Conservation (phyloP, 2,329 filamentous ascomycete genomes). For the Stemphylium beticola region DNA sequence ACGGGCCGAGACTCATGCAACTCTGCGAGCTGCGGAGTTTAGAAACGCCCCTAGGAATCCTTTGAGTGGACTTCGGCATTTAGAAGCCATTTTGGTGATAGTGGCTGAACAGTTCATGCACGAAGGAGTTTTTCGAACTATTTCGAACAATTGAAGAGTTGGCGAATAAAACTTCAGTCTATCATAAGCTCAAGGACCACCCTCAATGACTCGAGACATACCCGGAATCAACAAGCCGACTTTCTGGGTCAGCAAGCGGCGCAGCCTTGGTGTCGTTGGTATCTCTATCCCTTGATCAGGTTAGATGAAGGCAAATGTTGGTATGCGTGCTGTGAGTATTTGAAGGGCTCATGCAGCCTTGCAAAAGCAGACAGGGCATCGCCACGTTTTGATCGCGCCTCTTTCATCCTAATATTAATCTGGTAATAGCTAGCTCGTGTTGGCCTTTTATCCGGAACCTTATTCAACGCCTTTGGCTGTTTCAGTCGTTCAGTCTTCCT, state of each 20-base stretch:
- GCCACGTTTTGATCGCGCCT: constrained; percentile 11
- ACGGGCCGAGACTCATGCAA: constrained; percentile 16
- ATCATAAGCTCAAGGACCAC: constrained; percentile 2
- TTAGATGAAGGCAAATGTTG: constrained; percentile 9
- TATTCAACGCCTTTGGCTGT: constrained; percentile 10
- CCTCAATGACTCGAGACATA: constrained; percentile 17
- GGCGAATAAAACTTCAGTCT: constrained; percentile 8
- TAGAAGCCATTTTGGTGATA: constrained; percentile 12
- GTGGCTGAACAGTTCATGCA: constrained; percentile 3
- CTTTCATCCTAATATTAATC: constrained; percentile 16
- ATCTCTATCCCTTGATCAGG: background rate
- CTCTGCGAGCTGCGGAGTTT: constrained; percentile 12
- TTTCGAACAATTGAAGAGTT: constrained; percentile 9
- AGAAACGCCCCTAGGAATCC: constrained; percentile 4
- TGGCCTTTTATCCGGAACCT: constrained; percentile 12
- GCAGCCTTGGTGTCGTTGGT: constrained; percentile 2
- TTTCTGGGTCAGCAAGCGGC: constrained; percentile 1
- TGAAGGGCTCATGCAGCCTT: constrained; percentile 18
- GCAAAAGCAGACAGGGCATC: constrained; percentile 12
- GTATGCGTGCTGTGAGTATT: constrained; percentile 16
- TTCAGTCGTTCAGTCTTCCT: constrained; percentile 10
- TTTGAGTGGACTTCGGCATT: constrained; percentile 4
- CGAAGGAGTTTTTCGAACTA: constrained; percentile 8
- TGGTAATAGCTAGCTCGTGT: constrained; percentile 12
- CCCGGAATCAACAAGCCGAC: constrained; percentile 18